These are phyloP conservation scores for Serendipita sp. DNA, from an alignment of 1,284 basidiomycete genomes.

Conservation along the genomic window DNA sequence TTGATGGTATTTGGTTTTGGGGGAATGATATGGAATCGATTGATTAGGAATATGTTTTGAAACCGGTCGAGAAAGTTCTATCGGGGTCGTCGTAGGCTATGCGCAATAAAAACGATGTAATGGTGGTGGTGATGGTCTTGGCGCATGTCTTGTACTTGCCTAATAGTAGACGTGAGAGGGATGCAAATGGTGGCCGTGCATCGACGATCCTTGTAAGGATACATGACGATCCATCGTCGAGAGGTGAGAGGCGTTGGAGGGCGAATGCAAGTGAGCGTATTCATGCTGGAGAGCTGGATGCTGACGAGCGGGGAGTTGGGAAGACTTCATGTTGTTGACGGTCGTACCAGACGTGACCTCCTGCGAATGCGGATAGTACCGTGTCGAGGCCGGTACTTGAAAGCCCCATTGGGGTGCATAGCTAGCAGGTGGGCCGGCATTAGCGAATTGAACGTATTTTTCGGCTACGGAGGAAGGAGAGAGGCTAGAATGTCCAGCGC, in stretches of 20 bases:
- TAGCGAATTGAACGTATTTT: slow-evolving; percentile 2
- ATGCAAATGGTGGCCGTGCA: not conserved
- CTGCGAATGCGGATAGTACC: not conserved
- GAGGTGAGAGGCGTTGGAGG: not conserved
- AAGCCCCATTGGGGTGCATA: slow-evolving; percentile 1
- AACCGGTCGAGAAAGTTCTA: no score
- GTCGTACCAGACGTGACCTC: no score
- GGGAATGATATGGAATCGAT: no score
- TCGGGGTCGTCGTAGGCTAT: no score
- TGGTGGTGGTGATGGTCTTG: not conserved
- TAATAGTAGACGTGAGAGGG: slow-evolving; percentile 1
- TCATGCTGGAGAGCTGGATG: not conserved
- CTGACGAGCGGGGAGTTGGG: no score
- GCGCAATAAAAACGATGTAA: no score
- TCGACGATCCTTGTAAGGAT: not conserved
- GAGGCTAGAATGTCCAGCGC: not conserved
- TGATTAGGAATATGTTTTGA: no score
- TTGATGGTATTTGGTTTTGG: no score
- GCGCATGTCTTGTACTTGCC: not conserved
- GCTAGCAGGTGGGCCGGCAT: slow-evolving; percentile 4
- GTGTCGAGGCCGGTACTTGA: not conserved
- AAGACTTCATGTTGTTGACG: no score
- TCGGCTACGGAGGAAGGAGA: not conserved
- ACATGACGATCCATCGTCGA: not conserved
- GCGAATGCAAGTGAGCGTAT: not conserved